These are phyloP conservation scores for Pseudogymnoascus verrucosus DNA, from an alignment of 2,329 filamentous ascomycete species.

Conservation along the genomic window DNA sequence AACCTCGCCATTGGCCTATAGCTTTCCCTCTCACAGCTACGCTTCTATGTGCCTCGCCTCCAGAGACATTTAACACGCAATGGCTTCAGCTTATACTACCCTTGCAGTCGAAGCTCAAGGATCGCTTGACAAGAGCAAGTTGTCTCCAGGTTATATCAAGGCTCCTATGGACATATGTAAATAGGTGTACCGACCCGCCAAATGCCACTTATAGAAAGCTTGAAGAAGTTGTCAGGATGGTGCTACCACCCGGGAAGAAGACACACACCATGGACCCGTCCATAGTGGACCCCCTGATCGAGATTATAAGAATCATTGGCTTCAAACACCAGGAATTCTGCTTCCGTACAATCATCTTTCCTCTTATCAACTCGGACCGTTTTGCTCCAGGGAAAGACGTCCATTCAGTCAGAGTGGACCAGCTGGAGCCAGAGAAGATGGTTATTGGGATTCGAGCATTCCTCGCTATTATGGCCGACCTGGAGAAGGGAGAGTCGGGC, in stretches of 20 bases:
- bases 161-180: slow-evolving; percentile 89
- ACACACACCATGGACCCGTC: slow-evolving; percentile 74
- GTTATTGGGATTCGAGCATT: slow-evolving; percentile 96
- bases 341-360: slow-evolving; percentile 88
- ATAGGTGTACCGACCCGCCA: slow-evolving; percentile 62
- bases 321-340: slow-evolving; percentile 91
- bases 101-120: slow-evolving; percentile 75
- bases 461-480: slow-evolving; percentile 82
- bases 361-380: slow-evolving; percentile 85
- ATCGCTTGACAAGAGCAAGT: slow-evolving; percentile 67
- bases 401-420: slow-evolving; percentile 74
- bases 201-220: slow-evolving; percentile 67
- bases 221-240: slow-evolving; percentile 79
- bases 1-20: slow-evolving; percentile 84
- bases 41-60: slow-evolving; percentile 78
- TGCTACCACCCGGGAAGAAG: slow-evolving; percentile 72
- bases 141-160: slow-evolving; percentile 86
- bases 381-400: slow-evolving; percentile 57
- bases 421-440: slow-evolving; percentile 90
- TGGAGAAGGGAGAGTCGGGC: slow-evolving; percentile 73
- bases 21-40: slow-evolving; percentile 84
- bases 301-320: slow-evolving; percentile 89
- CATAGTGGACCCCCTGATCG: slow-evolving; percentile 84
- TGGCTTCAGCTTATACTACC: slow-evolving; percentile 78
- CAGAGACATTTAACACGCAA: slow-evolving; percentile 73